These are phyloP conservation scores for Leccinum fuscescens DNA, from an alignment of 1,284 basidiomycete genomes.

Conservation along the genomic window DNA sequence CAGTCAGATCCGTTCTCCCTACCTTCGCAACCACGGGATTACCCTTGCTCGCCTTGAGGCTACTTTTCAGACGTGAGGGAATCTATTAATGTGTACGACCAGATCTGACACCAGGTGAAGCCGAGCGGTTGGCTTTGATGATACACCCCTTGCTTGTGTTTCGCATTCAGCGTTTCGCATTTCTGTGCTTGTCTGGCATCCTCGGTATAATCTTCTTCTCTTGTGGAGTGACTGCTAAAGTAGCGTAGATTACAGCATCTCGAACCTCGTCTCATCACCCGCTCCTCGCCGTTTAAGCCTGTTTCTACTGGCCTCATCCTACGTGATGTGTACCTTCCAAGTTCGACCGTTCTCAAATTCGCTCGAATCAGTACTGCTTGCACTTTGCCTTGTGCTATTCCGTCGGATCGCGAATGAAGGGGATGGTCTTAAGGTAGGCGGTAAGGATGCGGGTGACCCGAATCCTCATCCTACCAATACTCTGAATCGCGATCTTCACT, in stretches of 20 bases:
- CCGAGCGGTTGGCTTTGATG: neutral
- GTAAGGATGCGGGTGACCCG: neutral
- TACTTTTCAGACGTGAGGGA: conserved; percentile 26
- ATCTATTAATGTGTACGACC: neutral
- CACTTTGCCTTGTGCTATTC: conserved; percentile 29
- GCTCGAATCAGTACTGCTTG: conserved; percentile 36
- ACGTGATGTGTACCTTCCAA: conserved; percentile 40
- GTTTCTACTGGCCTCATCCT: conserved; percentile 39
- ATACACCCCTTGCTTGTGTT: conserved; percentile 30
- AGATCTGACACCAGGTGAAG: conserved; percentile 18
- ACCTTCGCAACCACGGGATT: conserved; percentile 36
- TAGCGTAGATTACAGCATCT: conserved; percentile 33
- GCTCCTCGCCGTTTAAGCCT: conserved; percentile 25
- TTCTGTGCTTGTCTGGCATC: conserved; percentile 33
- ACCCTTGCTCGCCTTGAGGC: conserved; percentile 27
- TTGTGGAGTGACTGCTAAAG: conserved; percentile 6
- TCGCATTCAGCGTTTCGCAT: conserved; percentile 31
- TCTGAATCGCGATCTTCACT: conserved; percentile 17
- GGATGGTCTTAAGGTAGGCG: neutral
- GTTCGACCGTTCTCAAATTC: conserved; percentile 43
- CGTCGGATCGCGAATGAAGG: conserved; percentile 11
- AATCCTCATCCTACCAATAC: neutral
- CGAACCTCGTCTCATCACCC: conserved; percentile 24
- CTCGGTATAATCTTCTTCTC: conserved; percentile 30
- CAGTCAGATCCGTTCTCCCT: conserved; percentile 38